A percentile compares a stretch with the other conserved stretches of the same genome.
Conservation (phyloP, 1,284 basidiomycete species). For the Ceratobasidium sp. region DNA sequence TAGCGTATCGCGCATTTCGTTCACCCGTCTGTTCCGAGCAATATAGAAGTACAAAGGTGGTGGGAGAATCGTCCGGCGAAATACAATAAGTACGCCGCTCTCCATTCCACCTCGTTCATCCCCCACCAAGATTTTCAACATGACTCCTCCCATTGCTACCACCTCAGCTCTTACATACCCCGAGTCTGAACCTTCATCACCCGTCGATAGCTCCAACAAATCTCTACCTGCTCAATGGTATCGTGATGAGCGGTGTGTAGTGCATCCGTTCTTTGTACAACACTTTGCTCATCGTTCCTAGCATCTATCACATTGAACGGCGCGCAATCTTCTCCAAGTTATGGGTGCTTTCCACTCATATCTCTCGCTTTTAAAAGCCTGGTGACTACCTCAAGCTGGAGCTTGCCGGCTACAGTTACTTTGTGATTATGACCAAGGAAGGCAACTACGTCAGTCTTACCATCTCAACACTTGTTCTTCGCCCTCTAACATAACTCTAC, state of each 20-base stretch:
- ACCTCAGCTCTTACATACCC: neutral
- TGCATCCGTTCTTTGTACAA: neutral
- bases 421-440: slow-evolving; percentile 49
- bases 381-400: slow-evolving; percentile 53
- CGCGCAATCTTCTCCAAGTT: slow-evolving; percentile 54
- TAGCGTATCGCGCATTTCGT: slow-evolving; percentile 11
- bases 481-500: neutral
- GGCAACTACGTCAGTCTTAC: slow-evolving; percentile 50
- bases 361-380: slow-evolving; percentile 52
- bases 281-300: neutral
- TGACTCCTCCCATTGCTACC: slow-evolving; percentile 19
- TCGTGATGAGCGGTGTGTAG: slow-evolving; percentile 32
- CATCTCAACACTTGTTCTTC: slow-evolving; percentile 13
- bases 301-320: slow-evolving; percentile 52
- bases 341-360: slow-evolving; percentile 52
- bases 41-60: neutral
- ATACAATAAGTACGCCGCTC: neutral
- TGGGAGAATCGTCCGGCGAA: neutral
- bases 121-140: neutral
- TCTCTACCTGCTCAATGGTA: slow-evolving; percentile 42
- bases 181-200: slow-evolving; percentile 23
- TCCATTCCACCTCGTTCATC: neutral
- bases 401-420: slow-evolving; percentile 51
- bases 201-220: slow-evolving; percentile 2
- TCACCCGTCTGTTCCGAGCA: neutral